Base-by-base conservation (phyloP, 176 grass and related monocot species). In the Alloteropsis semialata region DNA sequence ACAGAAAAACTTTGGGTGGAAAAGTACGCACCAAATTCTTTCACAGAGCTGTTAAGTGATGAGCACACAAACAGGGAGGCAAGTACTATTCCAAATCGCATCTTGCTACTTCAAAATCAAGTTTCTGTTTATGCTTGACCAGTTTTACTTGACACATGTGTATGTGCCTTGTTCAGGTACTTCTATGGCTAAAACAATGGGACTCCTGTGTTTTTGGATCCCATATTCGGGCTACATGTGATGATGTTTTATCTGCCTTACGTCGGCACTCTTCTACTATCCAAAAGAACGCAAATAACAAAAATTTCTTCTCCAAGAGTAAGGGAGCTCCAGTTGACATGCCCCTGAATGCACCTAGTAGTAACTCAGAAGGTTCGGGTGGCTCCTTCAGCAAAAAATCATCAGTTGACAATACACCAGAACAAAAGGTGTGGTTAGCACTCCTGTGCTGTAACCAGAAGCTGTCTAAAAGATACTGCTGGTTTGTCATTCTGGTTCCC, bases 121-220 rank as follows among this genome's bases (percentile, higher is more conserved):
- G 37, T 62, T 62, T 86, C 15, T 1, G 0, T 27, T 65, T 42
- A 30, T 77, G 19, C 76, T 71, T 78, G 37, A 75, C 45, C 51
- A 79, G 79, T 49, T 87, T 87, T 78, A 74, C 18, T 57, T 81
- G 68, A 58, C 16, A 49, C 50, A 11, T 60, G 10, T 10, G 44
- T 28, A 16, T 68, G 19, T 80, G 38, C 34, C 46, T 74, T 83
- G 57, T 76, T 60, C 75, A 97, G 94, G 92, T 94, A 58, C 96
- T 98, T 79, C 62, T 93, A 18, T 98, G 96, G 96, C 62, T 98
- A 82, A 98, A 98, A 69, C 93, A 95, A 67, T 98, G 96, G 96
- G 96, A 98, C 87, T 91, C 93, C 37, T 88, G 74, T 89, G 96
- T 95, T 50, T 98, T 98, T 84, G 96, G 96, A 22, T 95, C 91